Evolutionary conservation across 768 basidiomycete genomes (phyloP), one percentile per base, ranked within the genome.

Genomic region (Amanita pallidorosea): DNA sequence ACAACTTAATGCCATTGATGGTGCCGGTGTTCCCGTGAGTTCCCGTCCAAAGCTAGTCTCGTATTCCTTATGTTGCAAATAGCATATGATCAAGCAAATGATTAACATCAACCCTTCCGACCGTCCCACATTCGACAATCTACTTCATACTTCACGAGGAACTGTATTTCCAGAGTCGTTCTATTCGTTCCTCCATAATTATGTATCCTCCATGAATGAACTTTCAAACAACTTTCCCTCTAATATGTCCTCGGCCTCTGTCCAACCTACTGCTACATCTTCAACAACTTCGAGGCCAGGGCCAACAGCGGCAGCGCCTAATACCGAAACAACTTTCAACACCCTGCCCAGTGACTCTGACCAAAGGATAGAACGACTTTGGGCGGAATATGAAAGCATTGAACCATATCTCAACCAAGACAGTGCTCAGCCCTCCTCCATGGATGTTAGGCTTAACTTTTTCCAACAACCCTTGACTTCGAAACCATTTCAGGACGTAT

Each of bases 151-250:
- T 1, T 85, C 82, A 3, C 77, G 90, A 41, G 88, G 82, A 0
- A 75, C 75, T 7, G 83, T 94, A 43, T 88, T 98, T 55, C 93
- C 95, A 0, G 91, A 94, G 58, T 81, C 80, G 27, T 98, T 98
- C 66, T 97, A 96, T 67, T 86, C 91, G 2, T 97, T 95, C 68
- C 74, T 98, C 8, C 88, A 94, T 62, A 88, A 87, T 57, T 97
- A 96, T 57, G 77, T 89, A 51, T 76, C 83, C 3, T 83, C 89
- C 1, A 71, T 89, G 57, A 86, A 86, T 62, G 87, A 91, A 54
- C 69, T 80, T 11, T 71, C 80, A 2, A 59, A 72, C 13, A 65
- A 70, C 25, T 35, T 51, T 35, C 8, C 43, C 1, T 45, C 42
- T 18, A 51, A 51, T 2, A 64, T 74, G 1, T 70, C 77, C 2